Base-by-base conservation (phyloP, 202 grass and related monocot genomes). In the Hordeum pubiflorum region DNA sequence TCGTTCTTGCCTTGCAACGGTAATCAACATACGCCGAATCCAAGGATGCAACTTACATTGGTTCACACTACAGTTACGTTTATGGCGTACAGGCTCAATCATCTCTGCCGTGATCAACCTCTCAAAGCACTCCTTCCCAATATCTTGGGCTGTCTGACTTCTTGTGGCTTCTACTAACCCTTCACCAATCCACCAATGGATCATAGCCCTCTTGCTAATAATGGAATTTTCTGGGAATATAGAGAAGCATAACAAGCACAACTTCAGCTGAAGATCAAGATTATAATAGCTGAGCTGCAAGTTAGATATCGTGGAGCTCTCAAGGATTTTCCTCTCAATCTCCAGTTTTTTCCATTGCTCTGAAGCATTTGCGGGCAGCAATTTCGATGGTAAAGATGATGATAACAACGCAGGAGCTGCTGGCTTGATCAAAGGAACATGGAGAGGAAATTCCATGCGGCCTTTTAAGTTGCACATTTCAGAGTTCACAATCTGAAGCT, bases 181-280 rank as follows among this genome's bases (percentile, higher is more conserved):
- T 63, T 89, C 83, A 2, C 92, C 89, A 20, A 94, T 91, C 92
- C 92, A 91, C 86, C 92, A 94, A 81, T 91, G 82, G 13, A 94
- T 87, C 81, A 94, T 76, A 9, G 66, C 67, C 78, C 81, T 91
- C 48, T 89, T 94, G 58, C 79, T 91, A 41, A 94, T 73, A 34
- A 91, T 59, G 12, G 86, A 81, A 29, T 86, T 86, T 69, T 91
- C 86, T 36, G 89, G 89, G 84, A 91, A 94, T 4, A 94, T 22
- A 76, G 86, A 83, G 37, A 94, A 79, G 40, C 92, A 94, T 54
- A 89, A 79, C 22, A 89, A 70, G 63, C 89, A 94, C 18, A 82
- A 23, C 67, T 82, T 89, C 9, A 89, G 62, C 46, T 89, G 82
- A 17, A 21, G 39, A 33, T 89, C 89, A 67, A 91, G 89, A 75